A percentile compares a stretch with the other conserved stretches of the same genome.
Conservation (phyloP, 305 asterid genomes). For the Solanum hybrid region DNA sequence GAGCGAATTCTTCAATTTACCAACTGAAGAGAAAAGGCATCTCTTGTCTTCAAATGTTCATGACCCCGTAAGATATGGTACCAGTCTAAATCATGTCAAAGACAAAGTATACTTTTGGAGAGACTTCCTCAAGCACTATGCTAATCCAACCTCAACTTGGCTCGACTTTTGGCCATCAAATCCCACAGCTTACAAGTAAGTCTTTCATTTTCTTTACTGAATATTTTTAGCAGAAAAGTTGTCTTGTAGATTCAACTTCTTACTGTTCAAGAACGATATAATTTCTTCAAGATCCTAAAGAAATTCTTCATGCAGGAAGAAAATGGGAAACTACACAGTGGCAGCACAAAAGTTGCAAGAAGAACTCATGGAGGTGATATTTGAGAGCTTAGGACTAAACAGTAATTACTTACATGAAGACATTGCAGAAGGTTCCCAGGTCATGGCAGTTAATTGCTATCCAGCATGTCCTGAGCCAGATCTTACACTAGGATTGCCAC, state of each 20-base stretch:
- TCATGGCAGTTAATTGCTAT: conserved; percentile 44
- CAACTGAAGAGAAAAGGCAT: conserved; percentile 35
- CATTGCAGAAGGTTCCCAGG: conserved; percentile 40
- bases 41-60: conserved; percentile 35
- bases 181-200: conserved; percentile 53
- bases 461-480: conserved; percentile 60
- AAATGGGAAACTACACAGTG: conserved; percentile 47
- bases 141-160: conserved; percentile 54
- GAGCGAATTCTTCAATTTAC: conserved; percentile 40
- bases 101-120: conserved; percentile 54
- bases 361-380: conserved; percentile 28
- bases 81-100: conserved; percentile 41
- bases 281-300: background rate
- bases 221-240: background rate
- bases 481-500: conserved; percentile 52
- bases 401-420: conserved; percentile 36
- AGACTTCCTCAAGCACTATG: conserved; percentile 59
- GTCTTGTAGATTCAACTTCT: background rate
- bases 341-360: conserved; percentile 32
- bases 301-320: conserved; percentile 21
- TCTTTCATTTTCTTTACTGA: background rate
- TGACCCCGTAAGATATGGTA: conserved; percentile 54
- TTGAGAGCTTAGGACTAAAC: conserved; percentile 44
- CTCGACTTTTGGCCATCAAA: conserved; percentile 57
- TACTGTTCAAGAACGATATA: background rate